phyloP scores from a whole-genome alignment of 306 rosid species.

The Citrullus colocynthis region DNA sequence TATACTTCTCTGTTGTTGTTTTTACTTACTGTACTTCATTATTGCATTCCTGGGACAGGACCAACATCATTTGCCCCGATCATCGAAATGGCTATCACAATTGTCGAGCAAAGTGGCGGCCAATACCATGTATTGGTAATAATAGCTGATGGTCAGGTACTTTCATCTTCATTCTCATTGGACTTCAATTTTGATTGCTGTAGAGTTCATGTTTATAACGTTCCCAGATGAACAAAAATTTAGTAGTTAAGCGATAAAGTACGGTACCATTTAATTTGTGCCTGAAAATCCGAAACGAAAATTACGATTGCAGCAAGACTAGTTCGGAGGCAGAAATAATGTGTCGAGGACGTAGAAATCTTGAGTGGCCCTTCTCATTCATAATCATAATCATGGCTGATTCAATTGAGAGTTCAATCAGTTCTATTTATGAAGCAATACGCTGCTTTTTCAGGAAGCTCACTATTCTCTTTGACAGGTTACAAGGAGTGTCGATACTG shows the following conservation, averaged over 20 bases:
- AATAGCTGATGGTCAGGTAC: slow-evolving; percentile 95
- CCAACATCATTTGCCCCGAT: slow-evolving; percentile 95
- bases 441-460: background rate
- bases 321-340: background rate
- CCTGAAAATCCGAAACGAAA: background rate
- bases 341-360: background rate
- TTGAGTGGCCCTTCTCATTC: background rate
- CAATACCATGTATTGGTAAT: slow-evolving; percentile 89
- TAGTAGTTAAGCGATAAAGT: background rate
- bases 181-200: slow-evolving; percentile 1
- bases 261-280: background rate
- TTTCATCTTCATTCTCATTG: slow-evolving; percentile 3
- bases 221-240: background rate
- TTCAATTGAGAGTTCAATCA: background rate
- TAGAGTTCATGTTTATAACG: background rate
- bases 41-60: slow-evolving; percentile 29
- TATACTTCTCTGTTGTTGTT: background rate
- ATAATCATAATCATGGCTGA: background rate
- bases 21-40: slow-evolving; percentile 7
- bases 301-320: too few relatives aligned
- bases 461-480: slow-evolving; percentile 33
- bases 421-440: background rate
- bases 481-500: slow-evolving; percentile 84
- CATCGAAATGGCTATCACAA: slow-evolving; percentile 87
- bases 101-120: slow-evolving; percentile 88